Evolutionary conservation across 2,329 filamentous ascomycete species (phyloP), one percentile per base, ranked within the genome.

Genomic region (Diaporthe caulivora): DNA sequence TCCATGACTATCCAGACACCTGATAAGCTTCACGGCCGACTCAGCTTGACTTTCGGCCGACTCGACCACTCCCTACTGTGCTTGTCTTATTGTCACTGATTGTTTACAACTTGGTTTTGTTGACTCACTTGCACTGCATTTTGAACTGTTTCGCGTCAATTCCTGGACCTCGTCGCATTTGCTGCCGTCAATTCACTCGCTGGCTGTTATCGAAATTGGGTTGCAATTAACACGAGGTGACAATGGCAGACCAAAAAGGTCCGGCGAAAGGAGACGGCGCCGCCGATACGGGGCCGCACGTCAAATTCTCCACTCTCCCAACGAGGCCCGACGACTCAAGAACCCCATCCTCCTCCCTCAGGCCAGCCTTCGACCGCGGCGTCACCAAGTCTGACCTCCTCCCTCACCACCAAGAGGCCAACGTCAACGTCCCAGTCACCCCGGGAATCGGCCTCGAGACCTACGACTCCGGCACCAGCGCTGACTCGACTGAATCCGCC

Each of bases 391-490:
- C 78, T 1, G 70, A 62, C 8, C 78, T 84, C 15, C 81, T 81
- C 7, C 79, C 83, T 24, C 82, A 85, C 75, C 71, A 82, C 71
- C 81, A 81, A 47, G 55, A 77, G 3, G 79, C 81, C 3, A 76
- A 82, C 74, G 82, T 76, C 47, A 76, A 78, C 31, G 79, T 85
- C 34, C 84, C 84, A n/a, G 84, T 85, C 24, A 85, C 84, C 6
- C 84, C 84, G 6, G 84, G 80, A 44, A 84, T 85, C 64, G 74
- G 77, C 34, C 73, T 76, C 51, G 75, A 78, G 13, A 81, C 82
- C 10, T 84, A 84, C 76, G 44, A 79, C 3, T 71, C 75, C 18
- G 77, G 78, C 29, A 70, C 74, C 21, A 77, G 72, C 68, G 75
- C 73, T 49, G 76, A 77, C 64, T 71, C 64, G 34, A n/a, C 53